A percentile compares a stretch with the other conserved stretches of the same genome.
Conservation (phyloP, 2,329 filamentous ascomycete species). For the Ophiosphaerella korrae region DNA sequence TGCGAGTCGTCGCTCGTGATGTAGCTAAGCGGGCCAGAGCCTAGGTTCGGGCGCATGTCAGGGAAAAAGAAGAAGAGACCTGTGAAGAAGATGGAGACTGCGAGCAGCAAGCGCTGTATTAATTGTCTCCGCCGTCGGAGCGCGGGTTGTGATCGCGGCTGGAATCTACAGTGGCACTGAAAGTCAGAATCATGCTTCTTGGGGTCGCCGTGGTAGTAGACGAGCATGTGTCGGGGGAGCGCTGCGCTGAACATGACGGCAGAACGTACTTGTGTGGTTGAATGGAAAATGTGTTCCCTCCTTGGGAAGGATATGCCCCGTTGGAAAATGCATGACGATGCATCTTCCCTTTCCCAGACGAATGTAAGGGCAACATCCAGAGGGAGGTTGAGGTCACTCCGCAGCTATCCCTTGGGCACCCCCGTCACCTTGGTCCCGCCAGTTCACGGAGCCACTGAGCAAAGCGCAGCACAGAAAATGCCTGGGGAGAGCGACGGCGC, state of each 20-base stretch:
- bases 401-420: constrained; percentile 44
- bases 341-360: constrained; percentile 69
- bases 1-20: constrained; percentile 73
- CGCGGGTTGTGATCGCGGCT: constrained; percentile 77
- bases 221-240: constrained; percentile 19
- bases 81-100: constrained; percentile 62
- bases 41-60: constrained; percentile 68
- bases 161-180: constrained; percentile 66
- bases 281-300: constrained; percentile 78
- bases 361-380: constrained; percentile 67
- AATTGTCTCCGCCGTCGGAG: constrained; percentile 75
- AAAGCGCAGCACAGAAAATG: constrained; percentile 17
- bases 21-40: constrained; percentile 71
- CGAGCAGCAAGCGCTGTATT: constrained; percentile 68
- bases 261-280: constrained; percentile 80
- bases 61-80: constrained; percentile 75
- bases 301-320: constrained; percentile 72
- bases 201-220: constrained; percentile 20
- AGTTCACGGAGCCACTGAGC: constrained; percentile 30
- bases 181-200: constrained; percentile 38
- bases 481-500: constrained; percentile 1
- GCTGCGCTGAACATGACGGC: constrained; percentile 29
- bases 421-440: constrained; percentile 42
- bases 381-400: constrained; percentile 29
- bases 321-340: constrained; percentile 87